Evolutionary conservation across 306 rosid genomes (phyloP), one percentile per base, ranked within the genome.

Genomic region (Coriaria nepalensis): DNA sequence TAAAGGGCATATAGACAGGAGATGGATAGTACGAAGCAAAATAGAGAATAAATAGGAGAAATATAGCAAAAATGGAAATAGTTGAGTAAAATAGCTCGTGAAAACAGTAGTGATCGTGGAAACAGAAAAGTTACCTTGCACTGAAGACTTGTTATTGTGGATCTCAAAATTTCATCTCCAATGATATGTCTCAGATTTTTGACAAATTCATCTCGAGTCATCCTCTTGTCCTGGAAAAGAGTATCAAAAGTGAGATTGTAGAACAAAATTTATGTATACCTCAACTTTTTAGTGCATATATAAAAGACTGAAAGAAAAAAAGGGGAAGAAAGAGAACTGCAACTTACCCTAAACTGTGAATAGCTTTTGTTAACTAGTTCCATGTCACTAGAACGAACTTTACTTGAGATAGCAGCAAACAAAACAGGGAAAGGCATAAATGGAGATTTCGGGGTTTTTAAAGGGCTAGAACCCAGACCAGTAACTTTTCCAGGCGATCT

Each of bases 351-450:
- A 46, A 78, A 76, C 35, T 45, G 60, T 37, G 56, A 65, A 46
- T 78, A 83, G 68, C 81, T 67, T 13, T 7, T 34, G 37, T 53
- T 68, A 60, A 88, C 55, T 34, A 43, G 51, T 35, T 51, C 67
- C 95, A 74, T 74, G 40, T 40, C 50, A 35, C 52, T 39, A 35
- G 79, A 48, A 70, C 78, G 48, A 67, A 84, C 80, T 64, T 46
- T 58, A 14, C 46, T 52, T 45, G 61, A 65, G 53, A 88, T 76
- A 40, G 95, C 90, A 56, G 65, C 68, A 70, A 88, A 73, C 57
- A 87, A 68, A 78, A 66, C 55, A 29, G 88, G 71, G 57, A 87
- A 72, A 61, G 94, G 88, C 78, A 87, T 70, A 85, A 87, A 83
- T 9, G 96, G 88, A 14, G 94, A 87, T 56, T 55, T 72, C 5